These are phyloP conservation scores for Leishmania turanica DNA, from an alignment of 208 protist species.

Conservation along the genomic window DNA sequence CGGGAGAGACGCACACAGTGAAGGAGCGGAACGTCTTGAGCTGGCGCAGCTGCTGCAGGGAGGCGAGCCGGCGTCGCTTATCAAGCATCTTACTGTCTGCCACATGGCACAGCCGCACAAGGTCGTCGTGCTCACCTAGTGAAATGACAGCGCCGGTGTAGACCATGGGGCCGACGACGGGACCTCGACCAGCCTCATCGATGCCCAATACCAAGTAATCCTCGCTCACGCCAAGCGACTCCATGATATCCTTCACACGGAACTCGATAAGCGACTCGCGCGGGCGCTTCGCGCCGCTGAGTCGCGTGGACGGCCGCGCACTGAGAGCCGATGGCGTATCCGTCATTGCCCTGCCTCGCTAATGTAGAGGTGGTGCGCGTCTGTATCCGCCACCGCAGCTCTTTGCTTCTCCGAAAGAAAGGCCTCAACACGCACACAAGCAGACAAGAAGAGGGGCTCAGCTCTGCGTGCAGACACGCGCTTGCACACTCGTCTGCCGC, in stretches of 20 bases:
- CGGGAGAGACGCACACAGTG: constrained; percentile 58
- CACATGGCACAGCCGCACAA: constrained; percentile 75
- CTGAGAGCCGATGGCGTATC: constrained; percentile 31
- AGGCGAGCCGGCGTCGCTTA: constrained; percentile 54
- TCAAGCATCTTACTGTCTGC: constrained; percentile 90
- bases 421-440: background rate
- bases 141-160: constrained; percentile 89
- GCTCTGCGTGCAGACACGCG: background rate
- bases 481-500: background rate
- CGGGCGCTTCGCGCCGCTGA: constrained; percentile 58
- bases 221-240: constrained; percentile 40
- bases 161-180: constrained; percentile 95
- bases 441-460: background rate
- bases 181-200: constrained; percentile 95
- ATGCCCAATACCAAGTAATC: constrained; percentile 91
- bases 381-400: background rate
- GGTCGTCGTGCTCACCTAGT: constrained; percentile 70
- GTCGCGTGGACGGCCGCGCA: constrained; percentile 27
- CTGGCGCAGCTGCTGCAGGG: constrained; percentile 53
- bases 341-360: constrained; percentile 16
- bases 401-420: background rate
- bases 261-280: constrained; percentile 61
- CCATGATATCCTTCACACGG: constrained; percentile 61
- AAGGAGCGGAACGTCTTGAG: constrained; percentile 72
- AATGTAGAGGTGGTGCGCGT: background rate